Evolutionary conservation across 129 eudicot species (phyloP).

Genomic region (Apium graveolens): DNA sequence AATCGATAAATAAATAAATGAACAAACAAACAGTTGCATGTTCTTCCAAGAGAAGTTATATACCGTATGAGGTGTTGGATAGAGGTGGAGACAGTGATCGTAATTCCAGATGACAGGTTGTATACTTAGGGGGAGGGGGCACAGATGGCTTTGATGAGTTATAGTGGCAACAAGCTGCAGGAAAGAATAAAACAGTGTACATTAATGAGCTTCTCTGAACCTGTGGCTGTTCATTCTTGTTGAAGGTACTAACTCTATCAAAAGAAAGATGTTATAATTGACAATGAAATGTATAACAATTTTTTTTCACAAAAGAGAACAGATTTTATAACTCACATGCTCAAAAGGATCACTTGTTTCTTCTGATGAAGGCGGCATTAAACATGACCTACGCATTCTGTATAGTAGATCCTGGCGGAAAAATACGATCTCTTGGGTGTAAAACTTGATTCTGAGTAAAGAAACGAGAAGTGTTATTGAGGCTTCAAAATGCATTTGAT

Average conservation of each 20-base stretch:
- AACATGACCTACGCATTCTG: conserved; percentile 76
- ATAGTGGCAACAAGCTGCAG: conserved; percentile 98
- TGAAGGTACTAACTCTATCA: background rate
- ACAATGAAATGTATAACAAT: background rate
- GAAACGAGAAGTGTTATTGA: conserved; percentile 7
- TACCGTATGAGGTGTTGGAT: conserved; percentile 96
- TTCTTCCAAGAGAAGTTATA: background rate
- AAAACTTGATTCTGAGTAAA: conserved; percentile 66
- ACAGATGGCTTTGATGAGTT: conserved; percentile 93
- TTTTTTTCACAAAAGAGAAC: background rate
- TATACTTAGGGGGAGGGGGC: conserved; percentile 79
- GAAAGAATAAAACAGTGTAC: conserved; percentile 1
- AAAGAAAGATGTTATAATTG: background rate
- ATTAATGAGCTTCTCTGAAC: background rate
- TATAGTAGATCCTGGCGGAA: conserved; percentile 84
- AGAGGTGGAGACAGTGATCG: conserved; percentile 84
- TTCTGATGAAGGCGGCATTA: conserved; percentile 80
- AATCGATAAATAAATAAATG: background rate
- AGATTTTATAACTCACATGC: conserved; percentile 46
- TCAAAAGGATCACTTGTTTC: conserved; percentile 89
- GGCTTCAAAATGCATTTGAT: background rate
- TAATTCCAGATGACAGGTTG: conserved; percentile 90
- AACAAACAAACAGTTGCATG: background rate
- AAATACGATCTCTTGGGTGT: conserved; percentile 77
- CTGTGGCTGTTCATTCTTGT: background rate